Conservation (phyloP, 2,329 filamentous ascomycete species). For the Sporothrix luriei region DNA sequence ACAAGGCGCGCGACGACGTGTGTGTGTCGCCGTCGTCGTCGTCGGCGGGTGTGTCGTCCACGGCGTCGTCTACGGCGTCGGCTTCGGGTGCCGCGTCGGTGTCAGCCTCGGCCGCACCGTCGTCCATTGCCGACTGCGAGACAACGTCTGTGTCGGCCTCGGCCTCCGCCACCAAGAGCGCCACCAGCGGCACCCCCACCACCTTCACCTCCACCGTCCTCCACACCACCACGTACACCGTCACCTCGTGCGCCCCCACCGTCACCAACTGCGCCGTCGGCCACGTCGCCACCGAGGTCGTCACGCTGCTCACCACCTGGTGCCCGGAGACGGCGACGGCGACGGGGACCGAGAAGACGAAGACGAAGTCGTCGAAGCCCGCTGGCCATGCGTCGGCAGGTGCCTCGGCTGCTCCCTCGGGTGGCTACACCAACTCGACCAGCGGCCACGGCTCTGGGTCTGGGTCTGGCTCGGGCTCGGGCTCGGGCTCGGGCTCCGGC, state of each 20-base stretch:
- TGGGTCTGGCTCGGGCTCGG: neutral
- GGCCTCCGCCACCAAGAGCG: neutral
- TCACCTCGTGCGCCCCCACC: conserved; percentile 35
- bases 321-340: conserved; percentile 34
- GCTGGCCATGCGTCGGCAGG: neutral
- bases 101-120: no score
- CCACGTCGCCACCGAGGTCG: conserved; percentile 39
- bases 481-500: neutral
- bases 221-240: conserved; percentile 41
- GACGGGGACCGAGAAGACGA: neutral
- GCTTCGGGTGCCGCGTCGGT: no score
- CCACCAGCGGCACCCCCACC: neutral
- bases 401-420: neutral
- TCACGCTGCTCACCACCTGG: conserved; percentile 45
- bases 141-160: neutral
- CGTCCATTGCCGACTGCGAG: conserved; percentile 4
- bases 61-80: neutral
- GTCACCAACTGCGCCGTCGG: conserved; percentile 37
- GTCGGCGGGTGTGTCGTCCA: conserved; percentile 2
- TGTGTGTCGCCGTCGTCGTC: neutral
- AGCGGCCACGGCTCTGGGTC: neutral
- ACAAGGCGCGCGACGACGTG: conserved; percentile 33
- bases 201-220: conserved; percentile 33
- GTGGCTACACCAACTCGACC: conserved; percentile 19
- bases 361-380: neutral